Percentiles rank a stretch among this genome's conserved stretches.
These are phyloP conservation scores for Suillus americanus DNA, from an alignment of 768 basidiomycete species.

Conservation along the genomic window DNA sequence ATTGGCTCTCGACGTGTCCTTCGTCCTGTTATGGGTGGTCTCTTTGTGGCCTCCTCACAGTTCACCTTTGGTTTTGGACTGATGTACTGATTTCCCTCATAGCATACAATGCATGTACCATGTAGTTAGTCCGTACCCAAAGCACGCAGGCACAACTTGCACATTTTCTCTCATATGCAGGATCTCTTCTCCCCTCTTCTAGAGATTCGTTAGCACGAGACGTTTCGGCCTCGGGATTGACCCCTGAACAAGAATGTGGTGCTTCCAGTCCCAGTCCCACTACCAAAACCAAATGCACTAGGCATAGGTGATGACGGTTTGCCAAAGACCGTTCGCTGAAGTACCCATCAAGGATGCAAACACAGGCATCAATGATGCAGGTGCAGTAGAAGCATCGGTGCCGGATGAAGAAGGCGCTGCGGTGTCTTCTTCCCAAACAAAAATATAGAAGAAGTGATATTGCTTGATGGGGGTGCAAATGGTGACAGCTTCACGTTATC, in stretches of 20 bases:
- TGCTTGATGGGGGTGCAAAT: constrained; percentile 13
- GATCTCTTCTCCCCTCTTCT: no score
- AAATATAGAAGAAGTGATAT: constrained; percentile 10
- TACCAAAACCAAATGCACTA: constrained; percentile 35
- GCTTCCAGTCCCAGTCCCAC: constrained; percentile 9
- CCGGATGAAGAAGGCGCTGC: background rate
- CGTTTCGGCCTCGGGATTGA: constrained; percentile 22
- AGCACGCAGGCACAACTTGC: no score
- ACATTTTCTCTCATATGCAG: no score
- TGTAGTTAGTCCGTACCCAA: no score
- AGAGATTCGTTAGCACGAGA: no score
- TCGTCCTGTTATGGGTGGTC: no score
- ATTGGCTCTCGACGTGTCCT: no score
- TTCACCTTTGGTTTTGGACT: no score
- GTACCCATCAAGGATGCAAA: background rate
- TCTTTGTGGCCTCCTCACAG: no score
- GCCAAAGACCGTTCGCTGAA: constrained; percentile 17
- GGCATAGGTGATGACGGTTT: constrained; percentile 23
- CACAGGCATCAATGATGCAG: constrained; percentile 5
- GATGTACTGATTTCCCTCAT: no score
- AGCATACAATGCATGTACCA: no score
- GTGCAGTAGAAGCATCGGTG: constrained; percentile 2
- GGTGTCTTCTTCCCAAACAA: background rate
- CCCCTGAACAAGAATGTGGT: constrained; percentile 14
- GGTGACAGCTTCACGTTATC: constrained; percentile 17